Evolutionary conservation across 2,329 filamentous ascomycete species (phyloP).

Genomic region (Bisporella sp.): DNA sequence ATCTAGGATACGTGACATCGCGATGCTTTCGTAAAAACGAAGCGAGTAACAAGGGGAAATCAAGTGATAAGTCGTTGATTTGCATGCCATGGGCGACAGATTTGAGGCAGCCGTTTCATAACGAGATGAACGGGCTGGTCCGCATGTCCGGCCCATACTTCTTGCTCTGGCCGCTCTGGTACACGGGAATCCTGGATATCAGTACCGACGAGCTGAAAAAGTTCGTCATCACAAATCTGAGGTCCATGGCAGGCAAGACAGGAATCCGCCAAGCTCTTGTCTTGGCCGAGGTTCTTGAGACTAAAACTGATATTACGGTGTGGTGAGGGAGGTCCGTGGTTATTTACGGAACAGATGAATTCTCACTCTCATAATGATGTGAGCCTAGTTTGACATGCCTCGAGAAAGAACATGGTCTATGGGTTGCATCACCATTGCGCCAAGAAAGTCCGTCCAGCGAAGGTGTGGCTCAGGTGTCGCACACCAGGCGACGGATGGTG

Average conservation of each 20-base stretch:
- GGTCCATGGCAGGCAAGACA: constrained; percentile 8
- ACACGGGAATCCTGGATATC: constrained; percentile 17
- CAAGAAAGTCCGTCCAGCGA: too few species aligned
- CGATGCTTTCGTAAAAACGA: neutral
- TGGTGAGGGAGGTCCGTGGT: neutral
- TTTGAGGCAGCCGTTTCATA: neutral
- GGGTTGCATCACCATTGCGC: too few species aligned
- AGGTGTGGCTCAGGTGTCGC: too few species aligned
- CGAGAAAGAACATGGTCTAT: too few species aligned
- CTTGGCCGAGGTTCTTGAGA: constrained; percentile 7
- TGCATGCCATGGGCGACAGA: neutral
- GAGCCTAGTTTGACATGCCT: too few species aligned
- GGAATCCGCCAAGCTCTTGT: constrained; percentile 20
- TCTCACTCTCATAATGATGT: too few species aligned
- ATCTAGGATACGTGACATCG: constrained; percentile 4
- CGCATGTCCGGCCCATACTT: constrained; percentile 13
- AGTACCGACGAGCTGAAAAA: constrained; percentile 10
- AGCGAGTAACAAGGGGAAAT: neutral
- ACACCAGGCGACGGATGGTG: too few species aligned
- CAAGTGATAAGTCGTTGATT: neutral
- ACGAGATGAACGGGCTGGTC: neutral
- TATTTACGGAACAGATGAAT: too few species aligned
- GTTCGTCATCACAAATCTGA: constrained; percentile 16
- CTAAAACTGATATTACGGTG: neutral
- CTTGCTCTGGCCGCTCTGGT: constrained; percentile 21